Percentiles rank a stretch among this genome's conserved stretches.
Conservation (phyloP, 2,329 filamentous ascomycete species). For the Gnomoniopsis sp. region DNA sequence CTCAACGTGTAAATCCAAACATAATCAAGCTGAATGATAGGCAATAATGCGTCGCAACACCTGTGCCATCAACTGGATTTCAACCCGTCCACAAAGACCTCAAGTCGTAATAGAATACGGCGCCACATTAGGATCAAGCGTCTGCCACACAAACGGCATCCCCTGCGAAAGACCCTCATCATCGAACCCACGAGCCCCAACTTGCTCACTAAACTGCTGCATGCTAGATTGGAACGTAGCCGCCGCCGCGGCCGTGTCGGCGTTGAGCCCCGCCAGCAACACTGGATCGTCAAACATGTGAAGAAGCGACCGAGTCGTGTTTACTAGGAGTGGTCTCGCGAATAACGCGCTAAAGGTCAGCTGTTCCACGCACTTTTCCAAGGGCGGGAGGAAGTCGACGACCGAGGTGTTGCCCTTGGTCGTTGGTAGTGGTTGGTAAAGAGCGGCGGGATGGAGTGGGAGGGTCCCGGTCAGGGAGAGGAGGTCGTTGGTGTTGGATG, state of each 20-base stretch:
- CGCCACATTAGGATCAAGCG: constrained; percentile 20
- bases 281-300: constrained; percentile 37
- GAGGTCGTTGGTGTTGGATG: constrained; percentile 39
- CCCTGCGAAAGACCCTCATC: constrained; percentile 38
- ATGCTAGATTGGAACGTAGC: constrained; percentile 33
- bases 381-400: constrained; percentile 32
- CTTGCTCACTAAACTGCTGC: constrained; percentile 32
- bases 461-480: constrained; percentile 32
- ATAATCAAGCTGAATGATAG: too few relatives aligned
- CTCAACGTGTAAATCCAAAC: too few relatives aligned
- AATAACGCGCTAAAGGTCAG: constrained; percentile 36
- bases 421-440: constrained; percentile 36
- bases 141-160: constrained; percentile 43
- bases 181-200: constrained; percentile 38
- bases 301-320: constrained; percentile 33
- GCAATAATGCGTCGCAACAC: too few relatives aligned
- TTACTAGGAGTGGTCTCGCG: constrained; percentile 36
- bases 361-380: constrained; percentile 31
- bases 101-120: constrained; percentile 20
- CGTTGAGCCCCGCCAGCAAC: constrained; percentile 32
- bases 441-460: constrained; percentile 38
- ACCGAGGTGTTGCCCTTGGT: constrained; percentile 34
- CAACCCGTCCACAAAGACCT: neutral
- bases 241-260: constrained; percentile 30
- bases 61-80: neutral